Percentiles rank a stretch among this genome's conserved stretches.
Conservation (phyloP, 352 stramenopile genomes). For the Phytopythium boreale region DNA sequence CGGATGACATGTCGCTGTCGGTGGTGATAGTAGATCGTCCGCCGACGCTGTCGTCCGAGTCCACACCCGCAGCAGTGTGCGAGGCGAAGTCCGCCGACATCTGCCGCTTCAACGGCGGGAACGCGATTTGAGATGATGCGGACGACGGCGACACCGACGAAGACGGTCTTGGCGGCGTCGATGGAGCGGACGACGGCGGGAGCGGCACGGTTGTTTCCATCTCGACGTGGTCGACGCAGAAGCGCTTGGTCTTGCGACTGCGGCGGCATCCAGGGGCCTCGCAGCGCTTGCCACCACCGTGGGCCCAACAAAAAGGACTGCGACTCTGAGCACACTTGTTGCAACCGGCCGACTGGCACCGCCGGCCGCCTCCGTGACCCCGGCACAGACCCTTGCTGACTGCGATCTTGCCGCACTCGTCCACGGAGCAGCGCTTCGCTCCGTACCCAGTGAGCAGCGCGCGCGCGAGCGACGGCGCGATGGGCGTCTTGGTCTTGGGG, state of each 20-base stretch:
- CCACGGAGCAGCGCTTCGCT: constrained; percentile 62
- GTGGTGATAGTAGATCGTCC: constrained; percentile 27
- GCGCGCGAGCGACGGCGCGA: constrained; percentile 35
- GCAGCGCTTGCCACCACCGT: constrained; percentile 73
- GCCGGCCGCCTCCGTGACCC: constrained; percentile 62
- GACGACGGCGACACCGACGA: constrained; percentile 1
- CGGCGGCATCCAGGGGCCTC: constrained; percentile 61
- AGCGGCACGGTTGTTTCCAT: constrained; percentile 47
- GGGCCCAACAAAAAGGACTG: constrained; percentile 70
- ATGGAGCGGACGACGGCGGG: constrained; percentile 6
- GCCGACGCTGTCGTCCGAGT: constrained; percentile 55
- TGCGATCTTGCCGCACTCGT: constrained; percentile 69
- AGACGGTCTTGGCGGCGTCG: neutral
- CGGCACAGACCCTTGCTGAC: constrained; percentile 73
- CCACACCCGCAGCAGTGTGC: constrained; percentile 11
- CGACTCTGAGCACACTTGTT: constrained; percentile 76
- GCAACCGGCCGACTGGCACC: constrained; percentile 60
- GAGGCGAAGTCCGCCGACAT: constrained; percentile 1
- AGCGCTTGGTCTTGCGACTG: constrained; percentile 73
- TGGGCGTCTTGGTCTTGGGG: constrained; percentile 23
- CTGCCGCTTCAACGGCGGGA: constrained; percentile 7
- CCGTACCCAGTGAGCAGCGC: constrained; percentile 47
- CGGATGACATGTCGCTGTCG: constrained; percentile 27
- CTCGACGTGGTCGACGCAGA: constrained; percentile 73
- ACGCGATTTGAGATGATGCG: neutral